A percentile compares a stretch with the other conserved stretches of the same genome.
Conservation (phyloP, 495 filamentous ascomycete species). For the Penicillium dipodomyicola region DNA sequence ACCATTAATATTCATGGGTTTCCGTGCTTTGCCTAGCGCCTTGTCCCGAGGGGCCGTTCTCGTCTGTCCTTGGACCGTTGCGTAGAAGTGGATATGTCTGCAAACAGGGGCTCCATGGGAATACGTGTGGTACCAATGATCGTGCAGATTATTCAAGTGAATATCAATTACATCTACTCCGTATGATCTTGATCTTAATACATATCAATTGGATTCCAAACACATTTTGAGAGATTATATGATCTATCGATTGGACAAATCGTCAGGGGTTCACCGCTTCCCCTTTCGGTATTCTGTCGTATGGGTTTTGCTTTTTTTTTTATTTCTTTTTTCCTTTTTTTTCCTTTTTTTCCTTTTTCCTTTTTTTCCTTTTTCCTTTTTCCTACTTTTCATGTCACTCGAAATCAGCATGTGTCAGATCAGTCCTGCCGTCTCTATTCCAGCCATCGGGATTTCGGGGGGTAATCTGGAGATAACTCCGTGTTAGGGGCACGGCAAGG, state of each 20-base stretch:
- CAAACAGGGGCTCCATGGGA: slow-evolving; percentile 16
- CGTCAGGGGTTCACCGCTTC: neutral
- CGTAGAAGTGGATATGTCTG: slow-evolving; percentile 12
- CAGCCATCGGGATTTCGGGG: neutral
- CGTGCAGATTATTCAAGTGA: neutral
- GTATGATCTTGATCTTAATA: neutral
- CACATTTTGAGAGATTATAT: neutral
- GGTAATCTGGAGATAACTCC: slow-evolving; percentile 10
- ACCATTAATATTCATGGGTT: slow-evolving; percentile 11
- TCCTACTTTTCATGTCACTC: neutral
- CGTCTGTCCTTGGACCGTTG: slow-evolving; percentile 4
- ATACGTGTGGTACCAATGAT: slow-evolving; percentile 6
- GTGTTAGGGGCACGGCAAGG: slow-evolving; percentile 6
- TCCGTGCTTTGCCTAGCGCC: slow-evolving; percentile 3
- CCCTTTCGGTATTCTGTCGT: neutral
- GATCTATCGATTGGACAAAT: slow-evolving; percentile 21
- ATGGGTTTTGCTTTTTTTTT: slow-evolving; percentile 6
- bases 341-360: neutral
- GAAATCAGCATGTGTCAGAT: slow-evolving; percentile 11
- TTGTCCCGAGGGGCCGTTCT: slow-evolving; percentile 13
- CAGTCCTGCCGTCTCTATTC: slow-evolving; percentile 5
- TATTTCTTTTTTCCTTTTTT: neutral
- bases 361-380: neutral
- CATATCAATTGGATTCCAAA: neutral
- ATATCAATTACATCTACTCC: neutral